phyloP scores from a whole-genome alignment of 176 grass and related monocot species.

The Pontederia crassipes region DNA sequence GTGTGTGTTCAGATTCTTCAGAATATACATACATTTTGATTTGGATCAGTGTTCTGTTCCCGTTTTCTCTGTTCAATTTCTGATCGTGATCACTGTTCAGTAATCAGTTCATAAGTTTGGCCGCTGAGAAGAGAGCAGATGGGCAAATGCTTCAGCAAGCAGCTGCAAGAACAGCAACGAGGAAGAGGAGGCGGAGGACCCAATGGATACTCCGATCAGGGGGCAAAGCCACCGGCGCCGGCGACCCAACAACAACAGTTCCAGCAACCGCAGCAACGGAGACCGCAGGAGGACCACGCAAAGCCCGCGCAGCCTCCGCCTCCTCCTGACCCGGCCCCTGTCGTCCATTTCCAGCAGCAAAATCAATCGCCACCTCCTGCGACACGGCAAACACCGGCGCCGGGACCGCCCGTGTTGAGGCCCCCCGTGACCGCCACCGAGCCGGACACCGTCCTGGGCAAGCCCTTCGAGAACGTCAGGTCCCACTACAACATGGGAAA shows the following conservation, averaged over 20 bases:
- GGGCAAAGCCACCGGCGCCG: neutral
- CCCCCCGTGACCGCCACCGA: no score
- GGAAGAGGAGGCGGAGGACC: neutral
- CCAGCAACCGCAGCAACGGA: neutral
- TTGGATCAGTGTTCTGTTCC: no score
- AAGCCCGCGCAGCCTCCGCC: neutral
- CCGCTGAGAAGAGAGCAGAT: neutral
- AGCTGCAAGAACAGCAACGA: neutral
- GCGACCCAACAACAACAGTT: neutral
- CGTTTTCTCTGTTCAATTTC: no score
- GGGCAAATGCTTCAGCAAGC: slow-evolving; percentile 6
- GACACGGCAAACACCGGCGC: no score
- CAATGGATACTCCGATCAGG: neutral
- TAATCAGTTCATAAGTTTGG: no score
- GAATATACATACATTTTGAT: no score
- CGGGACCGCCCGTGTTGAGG: no score
- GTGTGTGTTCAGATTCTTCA: no score
- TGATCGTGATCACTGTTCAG: no score
- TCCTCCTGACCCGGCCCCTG: neutral
- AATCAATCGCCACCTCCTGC: no score
- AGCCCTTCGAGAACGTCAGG: slow-evolving; percentile 8
- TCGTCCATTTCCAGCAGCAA: no score
- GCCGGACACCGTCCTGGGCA: neutral
- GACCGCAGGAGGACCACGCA: no score
- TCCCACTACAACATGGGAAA: slow-evolving; percentile 2